Evolutionary conservation across 75 land plant species (phyloP).

Genomic region (Azolla pinnata): DNA sequence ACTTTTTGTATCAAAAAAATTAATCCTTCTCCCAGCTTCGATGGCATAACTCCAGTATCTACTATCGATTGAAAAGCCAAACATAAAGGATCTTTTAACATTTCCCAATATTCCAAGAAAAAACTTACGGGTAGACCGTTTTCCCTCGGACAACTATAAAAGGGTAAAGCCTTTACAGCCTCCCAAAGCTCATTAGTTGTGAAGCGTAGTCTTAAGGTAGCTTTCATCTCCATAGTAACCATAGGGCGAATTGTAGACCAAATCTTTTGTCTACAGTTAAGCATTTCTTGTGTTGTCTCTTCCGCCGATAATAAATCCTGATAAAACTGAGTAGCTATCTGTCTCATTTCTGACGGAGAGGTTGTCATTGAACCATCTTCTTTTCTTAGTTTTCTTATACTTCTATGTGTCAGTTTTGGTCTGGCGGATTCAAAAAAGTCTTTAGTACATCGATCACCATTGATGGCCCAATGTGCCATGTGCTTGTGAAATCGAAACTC

Average conservation of each 20-base stretch:
- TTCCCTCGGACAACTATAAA: neutral
- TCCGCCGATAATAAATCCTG: neutral
- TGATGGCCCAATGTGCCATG: neutral
- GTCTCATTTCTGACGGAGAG: neutral
- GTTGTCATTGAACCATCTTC: neutral
- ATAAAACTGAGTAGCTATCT: neutral
- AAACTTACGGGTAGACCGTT: neutral
- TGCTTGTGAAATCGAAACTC: neutral
- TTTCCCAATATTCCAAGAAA: too few species aligned
- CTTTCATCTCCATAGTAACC: neutral
- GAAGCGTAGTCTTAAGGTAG: too few species aligned
- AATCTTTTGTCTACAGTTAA: neutral
- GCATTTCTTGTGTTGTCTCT: neutral
- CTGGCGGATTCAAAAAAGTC: neutral
- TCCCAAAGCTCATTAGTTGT: too few species aligned
- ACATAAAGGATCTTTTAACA: too few species aligned
- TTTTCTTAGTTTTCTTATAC: neutral
- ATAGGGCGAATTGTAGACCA: neutral
- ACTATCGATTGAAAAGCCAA: neutral
- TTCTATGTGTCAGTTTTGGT: neutral
- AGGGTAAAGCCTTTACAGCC: neutral
- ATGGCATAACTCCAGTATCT: neutral
- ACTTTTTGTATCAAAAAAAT: too few species aligned
- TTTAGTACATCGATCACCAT: neutral
- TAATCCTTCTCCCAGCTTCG: too few species aligned